These are phyloP conservation scores for Kodamaea jinghongensis DNA, from an alignment of 805 yeast species.

Conservation along the genomic window DNA sequence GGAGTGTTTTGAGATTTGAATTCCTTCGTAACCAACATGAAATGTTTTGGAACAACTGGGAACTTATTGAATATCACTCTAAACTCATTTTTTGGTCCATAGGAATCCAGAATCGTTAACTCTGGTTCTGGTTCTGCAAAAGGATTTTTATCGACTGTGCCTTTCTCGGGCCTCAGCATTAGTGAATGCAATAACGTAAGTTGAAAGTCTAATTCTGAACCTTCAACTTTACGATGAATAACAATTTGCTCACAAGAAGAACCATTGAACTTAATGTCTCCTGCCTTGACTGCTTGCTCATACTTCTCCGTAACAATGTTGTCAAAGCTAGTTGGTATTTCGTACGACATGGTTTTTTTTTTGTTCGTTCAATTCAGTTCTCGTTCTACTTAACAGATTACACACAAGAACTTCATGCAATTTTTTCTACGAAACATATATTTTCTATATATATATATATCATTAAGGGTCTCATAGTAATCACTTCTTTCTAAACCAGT, in stretches of 20 bases:
- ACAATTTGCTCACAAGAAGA: conserved; percentile 37
- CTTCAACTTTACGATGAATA: conserved; percentile 19
- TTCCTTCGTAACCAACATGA: conserved; percentile 72
- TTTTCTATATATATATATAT: not conserved
- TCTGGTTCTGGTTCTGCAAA: conserved; percentile 78
- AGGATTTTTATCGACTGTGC: conserved; percentile 55
- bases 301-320: conserved; percentile 39
- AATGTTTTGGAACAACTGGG: conserved; percentile 78
- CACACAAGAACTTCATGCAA: not conserved
- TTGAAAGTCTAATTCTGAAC: conserved; percentile 21
- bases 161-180: conserved; percentile 39
- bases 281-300: conserved; percentile 45
- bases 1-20: conserved; percentile 73
- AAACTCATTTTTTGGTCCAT: conserved; percentile 49
- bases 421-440: not conserved
- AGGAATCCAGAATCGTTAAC: conserved; percentile 55
- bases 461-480: conserved; percentile 1
- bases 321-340: conserved; percentile 39
- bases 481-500: conserved; percentile 24
- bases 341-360: conserved; percentile 17
- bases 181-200: conserved; percentile 34
- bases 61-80: conserved; percentile 79
- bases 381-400: not conserved
- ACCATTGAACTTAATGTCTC: conserved; percentile 51
- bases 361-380: not conserved